Conservation (phyloP, 768 basidiomycete genomes). For the Leccinellum albellum region DNA sequence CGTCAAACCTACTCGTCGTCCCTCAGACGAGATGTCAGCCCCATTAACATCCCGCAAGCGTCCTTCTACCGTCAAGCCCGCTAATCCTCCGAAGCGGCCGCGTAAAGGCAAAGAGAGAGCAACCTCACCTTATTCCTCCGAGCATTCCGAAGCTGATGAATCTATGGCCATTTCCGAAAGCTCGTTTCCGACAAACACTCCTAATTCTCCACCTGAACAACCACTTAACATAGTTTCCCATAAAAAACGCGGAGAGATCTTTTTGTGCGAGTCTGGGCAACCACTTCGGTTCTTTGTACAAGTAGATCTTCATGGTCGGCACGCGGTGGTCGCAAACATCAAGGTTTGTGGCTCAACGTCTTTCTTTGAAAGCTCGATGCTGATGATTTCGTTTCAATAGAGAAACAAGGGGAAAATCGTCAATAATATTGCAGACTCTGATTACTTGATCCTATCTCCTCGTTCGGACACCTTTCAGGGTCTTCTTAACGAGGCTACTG, state of each 20-base stretch:
- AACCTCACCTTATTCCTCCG: conserved; percentile 15
- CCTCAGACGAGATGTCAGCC: conserved; percentile 4
- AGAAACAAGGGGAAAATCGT: conserved; percentile 64
- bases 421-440: conserved; percentile 49
- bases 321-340: conserved; percentile 48
- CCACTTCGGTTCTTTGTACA: conserved; percentile 61
- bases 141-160: conserved; percentile 15
- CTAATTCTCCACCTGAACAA: conserved; percentile 14
- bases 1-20: background rate
- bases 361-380: background rate
- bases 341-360: conserved; percentile 43
- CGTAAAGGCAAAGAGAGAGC: conserved; percentile 31
- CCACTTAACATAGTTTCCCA: conserved; percentile 10
- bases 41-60: conserved; percentile 23
- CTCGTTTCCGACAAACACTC: conserved; percentile 9
- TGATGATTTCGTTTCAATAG: conserved; percentile 32
- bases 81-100: conserved; percentile 16
- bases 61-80: conserved; percentile 13
- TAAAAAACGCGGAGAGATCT: conserved; percentile 36
- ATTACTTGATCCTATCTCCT: conserved; percentile 56
- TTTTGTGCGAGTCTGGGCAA: conserved; percentile 40
- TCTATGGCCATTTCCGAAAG: conserved; percentile 6
- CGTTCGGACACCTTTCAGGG: conserved; percentile 49
- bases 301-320: conserved; percentile 57
- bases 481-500: conserved; percentile 37